Evolutionary conservation across 768 basidiomycete genomes (phyloP), one percentile per base, ranked within the genome.

Genomic region (Nidula microcarpa): DNA sequence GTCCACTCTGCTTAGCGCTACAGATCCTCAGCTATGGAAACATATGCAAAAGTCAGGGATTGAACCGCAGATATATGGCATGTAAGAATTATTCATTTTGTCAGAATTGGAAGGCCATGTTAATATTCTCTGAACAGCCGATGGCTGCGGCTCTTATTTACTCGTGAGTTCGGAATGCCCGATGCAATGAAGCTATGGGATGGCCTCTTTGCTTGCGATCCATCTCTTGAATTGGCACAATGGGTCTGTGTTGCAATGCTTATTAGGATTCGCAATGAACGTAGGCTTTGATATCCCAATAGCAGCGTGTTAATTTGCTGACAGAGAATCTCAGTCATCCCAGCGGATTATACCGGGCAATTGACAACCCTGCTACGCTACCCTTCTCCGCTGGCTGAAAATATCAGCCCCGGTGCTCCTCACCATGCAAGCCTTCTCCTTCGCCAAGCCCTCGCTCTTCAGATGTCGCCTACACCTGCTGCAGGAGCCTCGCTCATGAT

Each of bases 181-280:
- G 86, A 91, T 55, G 82, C 91, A 0, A 84, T 99, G 83, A 75
- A 81, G 33, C 65, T 99, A n/a, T 98, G 97, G 97, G 97, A 99
- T 67, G 94, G 89, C 0, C 66, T 98, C 7, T 96, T 99, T 66
- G 92, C 96, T 0, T 87, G 85, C 55, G 91, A 94, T 70, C 80
- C 89, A 16, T 76, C 86, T 0, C 74, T 96, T 32, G 84, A 87
- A 49, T 71, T 97, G 36, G 83, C 87, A 1, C 84, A 86, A 50
- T 95, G 91, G 87, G 74, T 96, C 49, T 94, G 92, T 63, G 86
- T 98, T 16, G 91, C 93, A 1, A 95, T 98, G 94, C 80, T 99
- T 14, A 82, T 98, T 52, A 85, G 97, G 50, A 91, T 98, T 61
- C 86, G 97, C 47, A 94, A 94, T 63, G 79, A 89, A 63, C 68